Evolutionary conservation across 2,329 filamentous ascomycete species (phyloP).

Genomic region (Clathrospora elynae): DNA sequence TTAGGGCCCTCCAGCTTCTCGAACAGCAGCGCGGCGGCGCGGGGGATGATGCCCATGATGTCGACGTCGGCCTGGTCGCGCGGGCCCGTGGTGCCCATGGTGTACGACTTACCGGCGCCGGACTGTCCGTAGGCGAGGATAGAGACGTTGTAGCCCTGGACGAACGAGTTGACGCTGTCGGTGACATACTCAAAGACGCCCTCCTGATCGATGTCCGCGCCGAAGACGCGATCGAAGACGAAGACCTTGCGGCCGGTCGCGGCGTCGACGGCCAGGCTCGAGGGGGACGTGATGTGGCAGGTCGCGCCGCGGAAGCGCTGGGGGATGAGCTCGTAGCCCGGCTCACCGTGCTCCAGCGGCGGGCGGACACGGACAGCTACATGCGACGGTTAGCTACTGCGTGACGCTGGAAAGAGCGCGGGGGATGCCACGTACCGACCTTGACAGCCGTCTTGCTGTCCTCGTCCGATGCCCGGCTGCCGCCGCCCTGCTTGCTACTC

Average conservation of each 20-base stretch:
- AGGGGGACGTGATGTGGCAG: constrained; percentile 85
- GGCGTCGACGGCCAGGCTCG: constrained; percentile 85
- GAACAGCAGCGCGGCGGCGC: constrained; percentile 84
- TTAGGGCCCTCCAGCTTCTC: constrained; percentile 75
- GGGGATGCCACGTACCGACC: constrained; percentile 74
- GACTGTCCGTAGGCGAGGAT: constrained; percentile 97
- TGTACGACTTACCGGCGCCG: constrained; percentile 96
- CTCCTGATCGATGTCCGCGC: constrained; percentile 79
- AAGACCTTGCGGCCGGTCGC: constrained; percentile 93
- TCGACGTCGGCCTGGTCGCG: constrained; percentile 72
- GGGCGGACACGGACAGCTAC: constrained; percentile 91
- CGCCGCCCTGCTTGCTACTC: constrained; percentile 73
- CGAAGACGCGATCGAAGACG: constrained; percentile 94
- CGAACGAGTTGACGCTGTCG: constrained; percentile 86
- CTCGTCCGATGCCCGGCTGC: constrained; percentile 86
- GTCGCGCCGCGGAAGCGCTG: constrained; percentile 93
- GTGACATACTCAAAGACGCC: constrained; percentile 93
- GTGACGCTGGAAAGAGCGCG: constrained; percentile 9
- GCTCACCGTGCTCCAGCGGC: constrained; percentile 79
- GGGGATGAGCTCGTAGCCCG: constrained; percentile 91
- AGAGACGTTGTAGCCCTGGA: constrained; percentile 98
- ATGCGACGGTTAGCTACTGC: constrained; percentile 32
- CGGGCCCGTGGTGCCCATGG: constrained; percentile 94
- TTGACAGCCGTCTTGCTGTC: constrained; percentile 89
- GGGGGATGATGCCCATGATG: constrained; percentile 90